Conservation (phyloP, 2,329 filamentous ascomycete genomes). For the Aspergillus tamarii region DNA sequence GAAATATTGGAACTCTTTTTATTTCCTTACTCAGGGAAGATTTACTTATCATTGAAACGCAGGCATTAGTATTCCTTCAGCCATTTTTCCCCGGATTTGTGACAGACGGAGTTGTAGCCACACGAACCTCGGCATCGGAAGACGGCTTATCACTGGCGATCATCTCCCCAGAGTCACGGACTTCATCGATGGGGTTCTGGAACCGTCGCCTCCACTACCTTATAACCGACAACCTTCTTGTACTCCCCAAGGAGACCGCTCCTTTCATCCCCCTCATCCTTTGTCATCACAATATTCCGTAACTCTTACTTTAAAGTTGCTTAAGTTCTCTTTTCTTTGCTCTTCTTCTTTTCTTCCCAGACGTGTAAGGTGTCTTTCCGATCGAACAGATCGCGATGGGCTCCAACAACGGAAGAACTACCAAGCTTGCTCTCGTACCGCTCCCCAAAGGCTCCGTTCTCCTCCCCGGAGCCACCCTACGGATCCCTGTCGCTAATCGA, state of each 20-base stretch:
- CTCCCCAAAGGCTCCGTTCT: slow-evolving; percentile 80
- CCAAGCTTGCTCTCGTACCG: slow-evolving; percentile 74
- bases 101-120: slow-evolving; percentile 27
- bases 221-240: slow-evolving; percentile 17
- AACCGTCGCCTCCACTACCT: slow-evolving; percentile 26
- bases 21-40: background rate
- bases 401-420: slow-evolving; percentile 41
- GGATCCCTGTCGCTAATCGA: slow-evolving; percentile 80
- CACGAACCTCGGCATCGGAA: slow-evolving; percentile 40
- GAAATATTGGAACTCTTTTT: background rate
- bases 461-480: slow-evolving; percentile 81
- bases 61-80: background rate
- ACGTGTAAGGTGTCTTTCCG: background rate
- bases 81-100: slow-evolving; percentile 16
- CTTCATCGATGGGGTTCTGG: slow-evolving; percentile 35
- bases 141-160: slow-evolving; percentile 33
- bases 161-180: slow-evolving; percentile 35
- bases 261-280: background rate
- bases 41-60: too few relatives aligned
- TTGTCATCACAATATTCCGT: background rate
- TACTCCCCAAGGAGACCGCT: background rate
- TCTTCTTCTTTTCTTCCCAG: background rate
- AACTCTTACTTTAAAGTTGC: background rate
- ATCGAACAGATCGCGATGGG: slow-evolving; percentile 34
- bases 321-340: slow-evolving; percentile 9